A percentile compares a stretch with the other conserved stretches of the same genome.
Conservation (phyloP, 2,329 filamentous ascomycete species). For the Fusarium chaquense region DNA sequence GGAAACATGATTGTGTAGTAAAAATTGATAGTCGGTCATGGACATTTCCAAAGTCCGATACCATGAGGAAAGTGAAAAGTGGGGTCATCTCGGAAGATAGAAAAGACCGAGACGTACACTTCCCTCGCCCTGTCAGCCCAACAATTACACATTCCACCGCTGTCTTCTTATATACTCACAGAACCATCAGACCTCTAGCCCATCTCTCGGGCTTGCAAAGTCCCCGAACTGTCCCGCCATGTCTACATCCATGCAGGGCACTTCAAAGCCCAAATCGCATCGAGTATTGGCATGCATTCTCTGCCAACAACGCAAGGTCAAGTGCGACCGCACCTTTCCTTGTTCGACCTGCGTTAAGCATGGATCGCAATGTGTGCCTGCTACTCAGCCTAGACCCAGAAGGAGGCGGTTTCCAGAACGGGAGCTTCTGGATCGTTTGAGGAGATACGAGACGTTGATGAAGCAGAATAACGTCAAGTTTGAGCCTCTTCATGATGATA, state of each 20-base stretch:
- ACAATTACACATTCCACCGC: neutral
- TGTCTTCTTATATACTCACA: too few relatives aligned
- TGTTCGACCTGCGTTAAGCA: slow-evolving; percentile 66
- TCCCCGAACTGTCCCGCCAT: neutral
- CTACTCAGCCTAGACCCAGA: slow-evolving; percentile 52
- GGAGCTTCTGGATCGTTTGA: slow-evolving; percentile 68
- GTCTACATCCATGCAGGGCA: neutral
- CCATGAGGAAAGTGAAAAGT: neutral
- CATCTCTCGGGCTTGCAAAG: neutral
- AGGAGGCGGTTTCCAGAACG: slow-evolving; percentile 65
- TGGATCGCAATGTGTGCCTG: slow-evolving; percentile 58
- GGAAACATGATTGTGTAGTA: too few relatives aligned
- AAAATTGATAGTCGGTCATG: slow-evolving; percentile 24
- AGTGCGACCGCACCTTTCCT: slow-evolving; percentile 70
- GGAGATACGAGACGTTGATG: slow-evolving; percentile 68
- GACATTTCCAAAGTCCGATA: slow-evolving; percentile 15
- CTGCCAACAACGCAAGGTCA: slow-evolving; percentile 74
- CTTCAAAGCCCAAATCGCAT: slow-evolving; percentile 34
- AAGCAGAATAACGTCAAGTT: slow-evolving; percentile 67
- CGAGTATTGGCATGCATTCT: slow-evolving; percentile 63
- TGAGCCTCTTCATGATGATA: slow-evolving; percentile 55
- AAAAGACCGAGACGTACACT: slow-evolving; percentile 15
- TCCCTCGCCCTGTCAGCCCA: neutral
- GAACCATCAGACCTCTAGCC: too few relatives aligned
- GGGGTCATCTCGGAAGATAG: slow-evolving; percentile 12